These are phyloP conservation scores for Daldinia concentrica DNA, from an alignment of 495 filamentous ascomycete genomes.

Conservation along the genomic window DNA sequence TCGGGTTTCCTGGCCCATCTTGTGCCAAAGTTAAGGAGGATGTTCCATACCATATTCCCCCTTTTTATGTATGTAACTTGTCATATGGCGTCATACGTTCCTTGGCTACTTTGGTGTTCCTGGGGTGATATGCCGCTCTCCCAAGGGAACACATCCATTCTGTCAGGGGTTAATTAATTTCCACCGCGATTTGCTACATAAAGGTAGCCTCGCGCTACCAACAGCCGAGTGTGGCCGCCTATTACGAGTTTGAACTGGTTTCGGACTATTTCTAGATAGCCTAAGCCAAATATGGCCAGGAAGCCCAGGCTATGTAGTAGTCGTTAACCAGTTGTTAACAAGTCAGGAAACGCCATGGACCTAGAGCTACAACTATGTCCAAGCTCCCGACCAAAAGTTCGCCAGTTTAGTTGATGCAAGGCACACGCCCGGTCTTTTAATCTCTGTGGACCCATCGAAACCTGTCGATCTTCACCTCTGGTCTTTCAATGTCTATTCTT, in stretches of 20 bases:
- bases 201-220: conserved; percentile 39
- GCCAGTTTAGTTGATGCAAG: conserved; percentile 32
- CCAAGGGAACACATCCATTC: conserved; percentile 27
- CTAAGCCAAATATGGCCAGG: conserved; percentile 13
- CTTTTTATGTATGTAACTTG: neutral
- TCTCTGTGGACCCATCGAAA: conserved; percentile 43
- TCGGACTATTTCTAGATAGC: conserved; percentile 4
- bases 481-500: conserved; percentile 25
- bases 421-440: conserved; percentile 39
- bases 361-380: conserved; percentile 19
- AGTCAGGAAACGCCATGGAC: conserved; percentile 6
- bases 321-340: conserved; percentile 16
- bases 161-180: conserved; percentile 42
- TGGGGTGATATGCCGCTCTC: conserved; percentile 19
- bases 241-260: conserved; percentile 12
- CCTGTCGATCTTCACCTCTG: conserved; percentile 42
- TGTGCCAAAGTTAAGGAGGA: conserved; percentile 7
- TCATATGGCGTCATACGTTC: conserved; percentile 26
- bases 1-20: conserved; percentile 8
- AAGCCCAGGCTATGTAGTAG: conserved; percentile 17
- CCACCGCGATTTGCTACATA: conserved; percentile 31
- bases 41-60: conserved; percentile 9
- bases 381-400: conserved; percentile 26
- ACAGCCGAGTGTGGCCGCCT: conserved; percentile 35
- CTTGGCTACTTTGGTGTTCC: conserved; percentile 27